Evolutionary conservation across 306 rosid genomes (phyloP).

Genomic region (Corylus heterophylla): DNA sequence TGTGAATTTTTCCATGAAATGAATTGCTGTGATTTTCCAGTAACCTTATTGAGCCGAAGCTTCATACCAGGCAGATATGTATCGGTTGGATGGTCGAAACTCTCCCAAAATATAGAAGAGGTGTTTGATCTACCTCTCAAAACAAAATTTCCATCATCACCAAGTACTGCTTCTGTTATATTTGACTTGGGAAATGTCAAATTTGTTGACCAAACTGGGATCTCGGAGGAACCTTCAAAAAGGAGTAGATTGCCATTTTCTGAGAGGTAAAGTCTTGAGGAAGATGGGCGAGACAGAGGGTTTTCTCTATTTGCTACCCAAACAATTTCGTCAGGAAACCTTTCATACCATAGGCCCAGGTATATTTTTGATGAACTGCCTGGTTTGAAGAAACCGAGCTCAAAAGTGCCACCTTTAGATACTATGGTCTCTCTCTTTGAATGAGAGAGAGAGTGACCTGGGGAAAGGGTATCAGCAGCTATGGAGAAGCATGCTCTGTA

Average conservation of each 20-base stretch:
- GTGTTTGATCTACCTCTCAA: too few species aligned
- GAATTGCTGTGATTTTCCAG: conserved; percentile 1
- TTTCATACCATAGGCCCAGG: background rate
- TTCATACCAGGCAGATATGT: too few species aligned
- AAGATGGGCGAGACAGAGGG: background rate
- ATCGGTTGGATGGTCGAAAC: too few species aligned
- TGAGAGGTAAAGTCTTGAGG: background rate
- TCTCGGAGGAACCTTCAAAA: background rate
- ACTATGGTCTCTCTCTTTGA: background rate
- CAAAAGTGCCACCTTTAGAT: background rate
- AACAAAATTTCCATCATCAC: too few species aligned
- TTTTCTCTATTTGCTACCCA: conserved; percentile 10
- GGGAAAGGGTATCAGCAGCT: too few species aligned
- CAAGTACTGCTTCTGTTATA: too few species aligned
- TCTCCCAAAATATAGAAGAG: too few species aligned
- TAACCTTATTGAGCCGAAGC: conserved; percentile 1
- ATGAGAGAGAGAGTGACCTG: too few species aligned
- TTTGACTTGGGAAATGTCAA: too few species aligned
- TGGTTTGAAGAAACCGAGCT: background rate
- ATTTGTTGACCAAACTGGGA: background rate
- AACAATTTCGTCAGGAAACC: background rate
- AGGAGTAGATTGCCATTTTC: background rate
- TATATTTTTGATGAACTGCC: background rate
- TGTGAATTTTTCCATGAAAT: background rate
- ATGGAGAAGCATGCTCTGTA: too few species aligned